Base-by-base conservation (phyloP, 192 early-diverging fungal species). In the Dimargaris xerosporica region DNA sequence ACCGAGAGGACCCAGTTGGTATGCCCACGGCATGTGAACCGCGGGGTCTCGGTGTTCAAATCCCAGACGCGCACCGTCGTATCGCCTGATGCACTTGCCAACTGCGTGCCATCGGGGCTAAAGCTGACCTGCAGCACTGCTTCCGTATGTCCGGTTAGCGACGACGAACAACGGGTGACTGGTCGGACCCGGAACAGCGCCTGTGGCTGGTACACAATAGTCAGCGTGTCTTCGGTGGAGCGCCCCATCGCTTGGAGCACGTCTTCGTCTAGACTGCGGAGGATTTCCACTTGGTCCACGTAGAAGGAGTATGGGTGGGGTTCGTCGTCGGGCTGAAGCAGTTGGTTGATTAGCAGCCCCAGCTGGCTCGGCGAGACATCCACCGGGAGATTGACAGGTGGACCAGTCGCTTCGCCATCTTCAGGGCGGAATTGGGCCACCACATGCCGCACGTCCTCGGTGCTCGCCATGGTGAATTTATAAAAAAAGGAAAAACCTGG, bases 1-100 rank as follows among this genome's bases (percentile, higher is more conserved):
- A 99, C 86, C 28, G 77, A 80, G 63, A 95, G 82, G 3, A 99
- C 96, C 93, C 94, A 96, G 66, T 89, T 85, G 6, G 74, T 86
- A 65, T 99, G 96, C 5, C 93, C 87, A 65, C 71, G 78, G 50
- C 89, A 77, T 19, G 91, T 94, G 51, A 78, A 75, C 47, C 86
- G 77, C 42, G 94, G 94, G n/a, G 96, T 99, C 65, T 93, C 91
- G 0, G 94, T 99, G 59, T 87, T 83, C 68, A 99, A 66, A 79
- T 99, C 96, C 96, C 96, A 99, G 47, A 99, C 82, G 30, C 94
- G 79, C 29, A 99, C 90, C 3, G 91, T 97, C 0, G 84, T 87
- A 71, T 99, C 96, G 26, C 94, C 84, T 28, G 92, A 94, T 54
- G 92, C 96, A 28, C 90, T 90, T n/a, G 96, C 96, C 64, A 99